These are phyloP conservation scores for Dactylellina sp. DNA, from an alignment of 2,329 filamentous ascomycete genomes.

Conservation along the genomic window DNA sequence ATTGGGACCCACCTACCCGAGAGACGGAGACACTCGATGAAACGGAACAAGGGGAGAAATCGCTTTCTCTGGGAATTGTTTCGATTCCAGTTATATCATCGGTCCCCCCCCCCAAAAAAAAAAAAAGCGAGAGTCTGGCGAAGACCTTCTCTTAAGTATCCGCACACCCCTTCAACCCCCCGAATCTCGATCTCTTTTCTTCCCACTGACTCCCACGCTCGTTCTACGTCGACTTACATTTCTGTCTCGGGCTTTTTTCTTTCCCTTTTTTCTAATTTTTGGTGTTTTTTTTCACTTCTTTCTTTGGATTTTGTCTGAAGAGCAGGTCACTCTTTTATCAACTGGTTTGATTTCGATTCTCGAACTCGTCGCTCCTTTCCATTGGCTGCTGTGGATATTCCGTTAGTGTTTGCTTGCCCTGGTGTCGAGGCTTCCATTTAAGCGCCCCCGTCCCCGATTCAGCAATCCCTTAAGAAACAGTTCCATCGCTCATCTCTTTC, in stretches of 20 bases:
- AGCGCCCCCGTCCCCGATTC: constrained; percentile 51
- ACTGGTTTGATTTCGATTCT: constrained; percentile 21
- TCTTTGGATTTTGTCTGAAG: constrained; percentile 12
- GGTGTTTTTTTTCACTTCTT: too few relatives aligned
- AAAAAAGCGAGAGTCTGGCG: too few relatives aligned
- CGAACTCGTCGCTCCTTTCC: constrained; percentile 9
- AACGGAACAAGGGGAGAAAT: constrained; percentile 26
- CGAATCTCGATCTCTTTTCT: too few relatives aligned
- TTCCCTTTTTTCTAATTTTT: too few relatives aligned
- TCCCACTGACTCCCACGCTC: too few relatives aligned
- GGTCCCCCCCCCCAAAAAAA: too few relatives aligned
- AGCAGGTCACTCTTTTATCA: constrained; percentile 46
- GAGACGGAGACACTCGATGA: constrained; percentile 44
- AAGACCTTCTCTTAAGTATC: neutral
- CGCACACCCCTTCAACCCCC: neutral
- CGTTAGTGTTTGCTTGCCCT: constrained; percentile 13
- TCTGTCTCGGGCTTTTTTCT: constrained; percentile 10
- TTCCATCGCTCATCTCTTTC: constrained; percentile 22
- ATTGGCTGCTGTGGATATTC: constrained; percentile 6
- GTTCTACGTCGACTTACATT: too few relatives aligned
- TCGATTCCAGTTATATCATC: constrained; percentile 5
- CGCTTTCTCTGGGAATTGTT: constrained; percentile 17
- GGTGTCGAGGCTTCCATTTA: constrained; percentile 42
- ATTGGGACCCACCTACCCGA: constrained; percentile 5
- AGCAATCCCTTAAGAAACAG: constrained; percentile 28